Conservation (phyloP, 2,329 filamentous ascomycete genomes). For the Tolypocladium nubicola region DNA sequence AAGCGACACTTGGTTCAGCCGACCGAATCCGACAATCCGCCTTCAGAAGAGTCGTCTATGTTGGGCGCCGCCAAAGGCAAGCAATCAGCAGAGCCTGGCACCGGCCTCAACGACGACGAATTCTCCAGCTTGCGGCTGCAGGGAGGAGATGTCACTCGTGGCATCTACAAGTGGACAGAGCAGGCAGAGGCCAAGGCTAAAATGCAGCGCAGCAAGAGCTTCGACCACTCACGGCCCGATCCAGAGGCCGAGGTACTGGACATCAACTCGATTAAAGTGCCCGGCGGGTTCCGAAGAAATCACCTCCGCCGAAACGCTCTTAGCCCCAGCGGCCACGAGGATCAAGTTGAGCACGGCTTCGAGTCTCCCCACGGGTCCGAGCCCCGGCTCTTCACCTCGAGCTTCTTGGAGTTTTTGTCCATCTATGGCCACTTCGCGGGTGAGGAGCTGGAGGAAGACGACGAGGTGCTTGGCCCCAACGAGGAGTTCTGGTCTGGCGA, state of each 20-base stretch:
- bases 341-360: slow-evolving; percentile 21
- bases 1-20: slow-evolving; percentile 78
- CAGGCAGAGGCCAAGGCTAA: slow-evolving; percentile 64
- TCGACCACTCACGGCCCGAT: slow-evolving; percentile 64
- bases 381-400: slow-evolving; percentile 67
- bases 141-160: slow-evolving; percentile 86
- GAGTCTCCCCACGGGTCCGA: slow-evolving; percentile 20
- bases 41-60: slow-evolving; percentile 35
- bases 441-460: slow-evolving; percentile 92
- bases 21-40: slow-evolving; percentile 31
- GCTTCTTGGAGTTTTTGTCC: slow-evolving; percentile 90
- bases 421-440: slow-evolving; percentile 97
- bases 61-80: slow-evolving; percentile 42
- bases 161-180: slow-evolving; percentile 95
- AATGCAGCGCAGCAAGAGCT: slow-evolving; percentile 77
- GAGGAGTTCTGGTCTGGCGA: slow-evolving; percentile 84
- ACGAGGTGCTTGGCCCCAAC: slow-evolving; percentile 75
- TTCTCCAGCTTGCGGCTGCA: slow-evolving; percentile 91
- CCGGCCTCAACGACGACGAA: slow-evolving; percentile 55
- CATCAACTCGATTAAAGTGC: slow-evolving; percentile 83
- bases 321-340: slow-evolving; percentile 36
- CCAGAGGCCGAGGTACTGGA: slow-evolving; percentile 74
- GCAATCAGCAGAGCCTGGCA: slow-evolving; percentile 30
- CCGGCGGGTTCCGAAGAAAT: slow-evolving; percentile 87
- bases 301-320: slow-evolving; percentile 69